Base-by-base conservation (phyloP, 352 stramenopile genomes). In the Globisporangium sylvaticum region DNA sequence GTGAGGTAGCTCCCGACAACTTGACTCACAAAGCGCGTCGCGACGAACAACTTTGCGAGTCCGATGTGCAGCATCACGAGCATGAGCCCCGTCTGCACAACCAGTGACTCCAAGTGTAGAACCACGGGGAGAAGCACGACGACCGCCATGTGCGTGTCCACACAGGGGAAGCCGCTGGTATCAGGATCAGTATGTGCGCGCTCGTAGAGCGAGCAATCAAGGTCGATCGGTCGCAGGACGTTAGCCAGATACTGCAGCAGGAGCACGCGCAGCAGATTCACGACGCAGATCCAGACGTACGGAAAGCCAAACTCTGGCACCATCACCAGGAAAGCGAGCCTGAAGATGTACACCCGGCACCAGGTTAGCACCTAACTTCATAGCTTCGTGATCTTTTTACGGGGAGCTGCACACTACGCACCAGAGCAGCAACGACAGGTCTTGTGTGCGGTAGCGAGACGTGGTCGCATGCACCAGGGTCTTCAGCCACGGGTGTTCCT, bases 81-180 rank as follows among this genome's bases (percentile, higher is more conserved):
- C 6, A 59, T 39, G 25, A 74, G 69, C 9, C 53, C 60, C 18
- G 62, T 31, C 58, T 77, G 77, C 0, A 79, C 63, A 44, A 78
- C 25, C 4, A 52, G 50, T 3, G 76, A 80, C 32, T 73, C 31
- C 1, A 72, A 76, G 67, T 90, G 65, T 2, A 87, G 62, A 52
- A 88, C 72, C 1, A 81, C 75, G 4, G 85, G 83, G 9, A 89
- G 62, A 46, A 92, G 67, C 59, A 92, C 79, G 15, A 92, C 83
- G 0, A 92, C 67, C 10, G 79, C 64, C 82, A 94, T 91, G 75
- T 94, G 86, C 31, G 74, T 79, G 73, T 94, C 84, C 4, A 94
- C 73, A 37, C 84, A 94, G 0, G 84, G 71, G 56, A 56, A 77
- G 25, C 66, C 66, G 14, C 31, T 9, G 4, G 66, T 71, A 60